phyloP scores from a whole-genome alignment of 768 basidiomycete genomes.

The Russula ochroleuca region DNA sequence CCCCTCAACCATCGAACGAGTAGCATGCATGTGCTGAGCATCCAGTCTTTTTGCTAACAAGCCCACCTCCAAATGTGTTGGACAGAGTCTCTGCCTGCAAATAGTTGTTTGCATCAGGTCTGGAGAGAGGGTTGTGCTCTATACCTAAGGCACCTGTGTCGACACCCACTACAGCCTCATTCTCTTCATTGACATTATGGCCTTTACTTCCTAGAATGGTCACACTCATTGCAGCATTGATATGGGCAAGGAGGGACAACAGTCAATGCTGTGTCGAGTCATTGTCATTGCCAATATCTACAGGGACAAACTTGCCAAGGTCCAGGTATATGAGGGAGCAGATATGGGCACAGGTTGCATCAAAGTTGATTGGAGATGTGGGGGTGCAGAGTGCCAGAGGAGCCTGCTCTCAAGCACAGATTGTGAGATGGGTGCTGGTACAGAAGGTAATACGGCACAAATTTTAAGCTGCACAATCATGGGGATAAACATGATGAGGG shows the following conservation, averaged over 20 bases:
- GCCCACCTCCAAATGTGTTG: slow-evolving; percentile 59
- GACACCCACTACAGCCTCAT: slow-evolving; percentile 49
- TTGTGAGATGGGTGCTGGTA: slow-evolving; percentile 12
- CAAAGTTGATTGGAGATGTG: slow-evolving; percentile 44
- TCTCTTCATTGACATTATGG: slow-evolving; percentile 42
- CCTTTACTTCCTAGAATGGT: slow-evolving; percentile 63
- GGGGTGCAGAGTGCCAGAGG: slow-evolving; percentile 39
- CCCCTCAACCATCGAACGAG: slow-evolving; percentile 73
- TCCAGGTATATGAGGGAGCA: slow-evolving; percentile 62
- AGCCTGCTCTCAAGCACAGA: slow-evolving; percentile 26
- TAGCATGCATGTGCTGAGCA: slow-evolving; percentile 77
- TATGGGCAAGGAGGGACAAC: slow-evolving; percentile 83
- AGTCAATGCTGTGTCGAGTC: slow-evolving; percentile 69
- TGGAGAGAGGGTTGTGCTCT: slow-evolving; percentile 52
- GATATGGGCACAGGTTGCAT: slow-evolving; percentile 36
- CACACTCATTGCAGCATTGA: slow-evolving; percentile 83
- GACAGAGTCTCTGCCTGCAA: slow-evolving; percentile 77
- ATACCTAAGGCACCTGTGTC: slow-evolving; percentile 32
- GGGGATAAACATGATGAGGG: too few species aligned
- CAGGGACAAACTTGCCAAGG: slow-evolving; percentile 54
- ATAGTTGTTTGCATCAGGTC: slow-evolving; percentile 72
- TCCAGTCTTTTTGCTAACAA: slow-evolving; percentile 54
- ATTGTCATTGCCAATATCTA: slow-evolving; percentile 70
- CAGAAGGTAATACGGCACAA: slow-evolving; percentile 9
- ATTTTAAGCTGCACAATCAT: too few species aligned